Evolutionary conservation across 768 basidiomycete genomes (phyloP).

Genomic region (Lenzites betulinus): DNA sequence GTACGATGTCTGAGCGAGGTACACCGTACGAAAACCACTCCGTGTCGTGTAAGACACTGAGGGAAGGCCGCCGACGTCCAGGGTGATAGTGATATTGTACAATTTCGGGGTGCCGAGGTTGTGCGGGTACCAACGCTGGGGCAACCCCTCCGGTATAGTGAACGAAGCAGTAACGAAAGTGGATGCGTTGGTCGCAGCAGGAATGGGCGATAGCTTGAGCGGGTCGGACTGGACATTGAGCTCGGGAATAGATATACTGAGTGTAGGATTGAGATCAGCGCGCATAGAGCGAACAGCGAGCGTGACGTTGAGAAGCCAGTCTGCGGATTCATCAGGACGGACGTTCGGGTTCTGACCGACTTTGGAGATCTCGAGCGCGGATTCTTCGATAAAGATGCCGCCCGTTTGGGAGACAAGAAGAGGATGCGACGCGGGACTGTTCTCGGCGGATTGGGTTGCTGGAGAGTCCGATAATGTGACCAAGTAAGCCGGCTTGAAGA

Average conservation of each 20-base stretch:
- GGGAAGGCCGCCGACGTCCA: slow-evolving; percentile 32
- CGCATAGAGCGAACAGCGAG: slow-evolving; percentile 48
- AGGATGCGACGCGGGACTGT: slow-evolving; percentile 23
- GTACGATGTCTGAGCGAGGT: slow-evolving; percentile 52
- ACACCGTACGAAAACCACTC: slow-evolving; percentile 60
- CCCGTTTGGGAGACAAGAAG: slow-evolving; percentile 22
- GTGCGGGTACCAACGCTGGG: slow-evolving; percentile 55
- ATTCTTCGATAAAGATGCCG: slow-evolving; percentile 50
- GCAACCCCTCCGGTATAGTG: slow-evolving; percentile 46
- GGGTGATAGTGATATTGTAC: slow-evolving; percentile 49
- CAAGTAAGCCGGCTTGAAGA: slow-evolving; percentile 57
- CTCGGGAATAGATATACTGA: slow-evolving; percentile 50
- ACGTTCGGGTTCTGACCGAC: slow-evolving; percentile 46
- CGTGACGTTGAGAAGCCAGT: slow-evolving; percentile 58
- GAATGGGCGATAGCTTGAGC: slow-evolving; percentile 29
- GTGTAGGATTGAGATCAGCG: slow-evolving; percentile 34
- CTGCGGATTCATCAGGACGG: slow-evolving; percentile 44
- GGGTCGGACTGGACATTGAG: slow-evolving; percentile 42
- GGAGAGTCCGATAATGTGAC: slow-evolving; percentile 39
- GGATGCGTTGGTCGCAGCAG: slow-evolving; percentile 31
- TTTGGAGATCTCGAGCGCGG: slow-evolving; percentile 57
- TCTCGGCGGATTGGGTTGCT: not conserved
- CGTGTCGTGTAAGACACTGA: slow-evolving; percentile 39
- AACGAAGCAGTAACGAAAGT: slow-evolving; percentile 48
- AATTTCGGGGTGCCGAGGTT: slow-evolving; percentile 56